Evolutionary conservation across 2,329 filamentous ascomycete genomes (phyloP).

Genomic region (Aspergillus japonicus): DNA sequence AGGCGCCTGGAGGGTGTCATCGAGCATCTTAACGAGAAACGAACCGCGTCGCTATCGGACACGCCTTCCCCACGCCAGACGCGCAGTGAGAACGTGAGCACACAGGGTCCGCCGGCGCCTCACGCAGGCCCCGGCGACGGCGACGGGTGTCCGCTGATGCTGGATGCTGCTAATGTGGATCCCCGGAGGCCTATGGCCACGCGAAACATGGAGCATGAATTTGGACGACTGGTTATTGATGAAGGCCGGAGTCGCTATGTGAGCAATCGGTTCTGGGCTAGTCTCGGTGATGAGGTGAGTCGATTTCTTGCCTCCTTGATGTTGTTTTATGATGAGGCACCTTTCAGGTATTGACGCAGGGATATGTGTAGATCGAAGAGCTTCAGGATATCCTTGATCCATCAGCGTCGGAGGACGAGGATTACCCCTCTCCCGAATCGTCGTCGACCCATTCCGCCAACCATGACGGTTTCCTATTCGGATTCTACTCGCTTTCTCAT

Average conservation of each 20-base stretch:
- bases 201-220: slow-evolving; percentile 44
- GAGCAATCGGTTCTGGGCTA: slow-evolving; percentile 62
- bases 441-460: slow-evolving; percentile 39
- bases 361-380: slow-evolving; percentile 53
- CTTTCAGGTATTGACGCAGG: slow-evolving; percentile 9
- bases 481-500: slow-evolving; percentile 57
- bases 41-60: slow-evolving; percentile 15
- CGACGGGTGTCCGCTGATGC: slow-evolving; percentile 15
- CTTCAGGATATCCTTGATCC: slow-evolving; percentile 61
- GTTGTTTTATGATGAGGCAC: not conserved
- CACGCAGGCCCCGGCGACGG: not conserved
- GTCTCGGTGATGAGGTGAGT: slow-evolving; percentile 58
- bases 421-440: slow-evolving; percentile 47
- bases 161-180: slow-evolving; percentile 11
- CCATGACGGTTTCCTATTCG: slow-evolving; percentile 62
- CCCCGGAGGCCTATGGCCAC: slow-evolving; percentile 22
- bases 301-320: not conserved
- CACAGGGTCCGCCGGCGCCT: not conserved
- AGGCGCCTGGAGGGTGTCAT: slow-evolving; percentile 61
- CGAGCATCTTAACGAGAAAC: slow-evolving; percentile 54
- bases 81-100: slow-evolving; percentile 3
- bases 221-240: slow-evolving; percentile 60
- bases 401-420: slow-evolving; percentile 57
- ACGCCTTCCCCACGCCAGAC: slow-evolving; percentile 14
- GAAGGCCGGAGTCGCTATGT: slow-evolving; percentile 61